Conservation (phyloP, 179 eudicot genomes). For the Sideroxylon spinosum region DNA sequence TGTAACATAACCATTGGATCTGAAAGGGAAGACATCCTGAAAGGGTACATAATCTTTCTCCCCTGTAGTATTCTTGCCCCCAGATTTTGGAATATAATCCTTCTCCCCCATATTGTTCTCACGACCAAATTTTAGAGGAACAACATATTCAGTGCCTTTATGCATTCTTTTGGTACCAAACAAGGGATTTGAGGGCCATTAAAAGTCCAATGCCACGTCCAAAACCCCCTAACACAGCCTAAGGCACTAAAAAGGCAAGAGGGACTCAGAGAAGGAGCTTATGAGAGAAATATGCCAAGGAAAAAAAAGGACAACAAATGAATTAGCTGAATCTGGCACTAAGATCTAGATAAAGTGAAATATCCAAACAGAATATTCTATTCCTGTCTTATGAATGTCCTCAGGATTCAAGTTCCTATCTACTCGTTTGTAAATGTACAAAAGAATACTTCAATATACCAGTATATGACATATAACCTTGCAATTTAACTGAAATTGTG, state of each 20-base stretch:
- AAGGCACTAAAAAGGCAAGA: background rate
- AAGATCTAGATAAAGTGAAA: background rate
- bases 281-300: background rate
- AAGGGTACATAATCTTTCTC: no score
- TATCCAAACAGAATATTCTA: background rate
- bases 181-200: no score
- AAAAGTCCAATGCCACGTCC: no score
- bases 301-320: background rate
- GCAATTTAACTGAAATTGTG: background rate
- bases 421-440: background rate
- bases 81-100: no score
- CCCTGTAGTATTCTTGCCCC: no score
- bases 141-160: no score
- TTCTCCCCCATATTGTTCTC: no score
- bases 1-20: no score
- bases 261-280: background rate
- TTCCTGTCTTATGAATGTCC: background rate
- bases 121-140: no score
- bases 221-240: background rate
- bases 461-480: background rate
- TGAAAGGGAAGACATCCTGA: no score
- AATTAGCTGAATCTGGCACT: background rate
- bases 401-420: background rate
- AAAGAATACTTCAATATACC: background rate
- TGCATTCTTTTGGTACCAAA: no score